A percentile compares a stretch with the other conserved stretches of the same genome.
phyloP scores from a whole-genome alignment of 805 yeast genomes.

The Jamesozyma spencerorum region DNA sequence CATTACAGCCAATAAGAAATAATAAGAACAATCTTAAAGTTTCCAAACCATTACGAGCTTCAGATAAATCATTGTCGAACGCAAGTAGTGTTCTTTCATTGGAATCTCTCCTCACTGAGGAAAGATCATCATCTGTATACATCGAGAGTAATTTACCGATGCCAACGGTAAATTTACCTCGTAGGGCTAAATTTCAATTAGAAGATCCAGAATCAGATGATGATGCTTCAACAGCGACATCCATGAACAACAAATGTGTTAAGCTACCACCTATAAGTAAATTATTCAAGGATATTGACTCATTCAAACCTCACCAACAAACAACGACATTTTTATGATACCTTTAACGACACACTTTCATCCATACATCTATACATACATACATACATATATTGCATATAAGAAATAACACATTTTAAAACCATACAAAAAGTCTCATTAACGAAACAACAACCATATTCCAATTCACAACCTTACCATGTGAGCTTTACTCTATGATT shows the following conservation, averaged over 20 bases:
- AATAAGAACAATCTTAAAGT: too few species aligned
- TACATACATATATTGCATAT: background rate
- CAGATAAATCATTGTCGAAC: background rate
- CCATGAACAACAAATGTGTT: slow-evolving; percentile 11
- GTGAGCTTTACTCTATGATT: too few species aligned
- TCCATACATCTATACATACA: background rate
- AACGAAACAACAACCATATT: background rate
- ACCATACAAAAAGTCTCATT: background rate
- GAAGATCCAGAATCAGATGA: slow-evolving; percentile 6
- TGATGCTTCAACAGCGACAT: slow-evolving; percentile 10
- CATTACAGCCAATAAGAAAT: too few species aligned
- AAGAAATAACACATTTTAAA: too few species aligned
- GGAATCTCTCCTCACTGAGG: background rate
- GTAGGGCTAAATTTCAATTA: slow-evolving; percentile 13
- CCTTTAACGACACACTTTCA: background rate
- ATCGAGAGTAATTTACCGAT: too few species aligned
- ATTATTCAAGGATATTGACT: slow-evolving; percentile 19
- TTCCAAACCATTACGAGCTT: too few species aligned
- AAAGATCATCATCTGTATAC: too few species aligned
- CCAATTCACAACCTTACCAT: too few species aligned
- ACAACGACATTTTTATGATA: slow-evolving; percentile 8
- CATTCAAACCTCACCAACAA: slow-evolving; percentile 15
- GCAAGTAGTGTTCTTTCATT: background rate
- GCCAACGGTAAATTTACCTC: slow-evolving; percentile 2
- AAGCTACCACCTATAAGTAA: slow-evolving; percentile 24